A percentile compares a stretch with the other conserved stretches of the same genome.
Evolutionary conservation across 805 yeast genomes (phyloP).

Genomic region (Kuraishia cidri): DNA sequence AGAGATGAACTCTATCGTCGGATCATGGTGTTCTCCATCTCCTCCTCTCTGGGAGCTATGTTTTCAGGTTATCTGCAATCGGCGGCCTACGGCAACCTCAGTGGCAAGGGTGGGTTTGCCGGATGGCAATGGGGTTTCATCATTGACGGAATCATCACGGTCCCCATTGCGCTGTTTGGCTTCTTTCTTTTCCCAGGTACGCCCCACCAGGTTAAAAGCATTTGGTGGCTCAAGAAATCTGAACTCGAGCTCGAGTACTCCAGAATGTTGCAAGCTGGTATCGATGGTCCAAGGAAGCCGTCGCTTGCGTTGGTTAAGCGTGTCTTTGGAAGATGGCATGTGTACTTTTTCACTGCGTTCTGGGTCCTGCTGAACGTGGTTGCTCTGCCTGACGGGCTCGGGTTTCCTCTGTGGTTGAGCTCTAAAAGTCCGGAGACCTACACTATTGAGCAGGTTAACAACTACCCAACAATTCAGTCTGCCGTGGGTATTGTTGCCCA

Average conservation of each 20-base stretch:
- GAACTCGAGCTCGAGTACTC: conserved; percentile 34
- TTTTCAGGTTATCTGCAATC: conserved; percentile 29
- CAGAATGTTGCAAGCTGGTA: too few species aligned
- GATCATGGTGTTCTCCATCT: conserved; percentile 22
- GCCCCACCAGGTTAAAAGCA: conserved; percentile 28
- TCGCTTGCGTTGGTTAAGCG: conserved; percentile 33
- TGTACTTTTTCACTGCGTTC: conserved; percentile 30
- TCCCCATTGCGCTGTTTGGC: conserved; percentile 30
- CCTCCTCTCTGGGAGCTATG: conserved; percentile 24
- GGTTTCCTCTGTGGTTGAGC: conserved; percentile 37
- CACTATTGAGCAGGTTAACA: conserved; percentile 24
- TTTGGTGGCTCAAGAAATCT: conserved; percentile 31
- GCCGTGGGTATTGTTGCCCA: conserved; percentile 29
- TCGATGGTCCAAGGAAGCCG: too few species aligned
- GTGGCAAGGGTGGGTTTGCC: conserved; percentile 2
- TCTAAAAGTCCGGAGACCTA: conserved; percentile 23
- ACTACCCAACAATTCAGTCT: conserved; percentile 27
- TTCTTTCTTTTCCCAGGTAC: conserved; percentile 34
- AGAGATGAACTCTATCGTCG: conserved; percentile 24
- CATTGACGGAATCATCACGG: conserved; percentile 28
- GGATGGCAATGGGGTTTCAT: conserved; percentile 39
- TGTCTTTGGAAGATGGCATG: conserved; percentile 40
- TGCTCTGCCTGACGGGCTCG: conserved; percentile 26
- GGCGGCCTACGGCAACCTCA: conserved; percentile 16
- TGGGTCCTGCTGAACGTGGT: too few species aligned